These are phyloP conservation scores for Pythium aristosporum DNA, from an alignment of 352 stramenopile genomes.

Conservation along the genomic window DNA sequence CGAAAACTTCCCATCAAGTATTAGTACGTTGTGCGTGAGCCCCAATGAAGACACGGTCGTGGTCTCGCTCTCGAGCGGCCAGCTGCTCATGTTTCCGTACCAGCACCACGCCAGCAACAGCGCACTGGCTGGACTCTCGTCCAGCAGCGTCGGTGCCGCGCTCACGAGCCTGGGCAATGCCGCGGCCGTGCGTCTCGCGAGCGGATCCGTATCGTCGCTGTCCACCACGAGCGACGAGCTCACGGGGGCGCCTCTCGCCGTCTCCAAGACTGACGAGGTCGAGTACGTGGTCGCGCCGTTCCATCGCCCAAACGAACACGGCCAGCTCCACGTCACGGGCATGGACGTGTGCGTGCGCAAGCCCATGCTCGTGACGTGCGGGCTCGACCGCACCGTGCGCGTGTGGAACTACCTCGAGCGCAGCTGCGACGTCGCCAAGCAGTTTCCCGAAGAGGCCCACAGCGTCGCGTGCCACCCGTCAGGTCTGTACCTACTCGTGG, in stretches of 20 bases:
- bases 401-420: constrained; percentile 95
- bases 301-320: constrained; percentile 62
- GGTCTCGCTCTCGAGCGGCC: constrained; percentile 54
- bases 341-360: constrained; percentile 93
- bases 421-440: constrained; percentile 88
- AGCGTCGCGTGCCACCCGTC: constrained; percentile 91
- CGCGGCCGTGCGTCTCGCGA: constrained; percentile 13
- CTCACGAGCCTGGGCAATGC: constrained; percentile 20
- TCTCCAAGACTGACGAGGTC: constrained; percentile 61
- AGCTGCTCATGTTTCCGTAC: constrained; percentile 77
- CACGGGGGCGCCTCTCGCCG: constrained; percentile 5
- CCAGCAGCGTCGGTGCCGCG: constrained; percentile 16
- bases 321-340: constrained; percentile 83
- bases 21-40: constrained; percentile 65
- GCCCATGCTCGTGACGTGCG: constrained; percentile 88
- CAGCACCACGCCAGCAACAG: constrained; percentile 37
- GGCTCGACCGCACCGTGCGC: constrained; percentile 87
- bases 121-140: constrained; percentile 6
- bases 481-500: constrained; percentile 88
- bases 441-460: constrained; percentile 89
- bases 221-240: constrained; percentile 5
- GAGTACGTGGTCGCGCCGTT: constrained; percentile 72
- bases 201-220: neutral
- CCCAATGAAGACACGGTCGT: constrained; percentile 77
- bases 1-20: constrained; percentile 39